Conservation (phyloP, 176 grass and related monocot genomes). For the Aegilops bicornis region DNA sequence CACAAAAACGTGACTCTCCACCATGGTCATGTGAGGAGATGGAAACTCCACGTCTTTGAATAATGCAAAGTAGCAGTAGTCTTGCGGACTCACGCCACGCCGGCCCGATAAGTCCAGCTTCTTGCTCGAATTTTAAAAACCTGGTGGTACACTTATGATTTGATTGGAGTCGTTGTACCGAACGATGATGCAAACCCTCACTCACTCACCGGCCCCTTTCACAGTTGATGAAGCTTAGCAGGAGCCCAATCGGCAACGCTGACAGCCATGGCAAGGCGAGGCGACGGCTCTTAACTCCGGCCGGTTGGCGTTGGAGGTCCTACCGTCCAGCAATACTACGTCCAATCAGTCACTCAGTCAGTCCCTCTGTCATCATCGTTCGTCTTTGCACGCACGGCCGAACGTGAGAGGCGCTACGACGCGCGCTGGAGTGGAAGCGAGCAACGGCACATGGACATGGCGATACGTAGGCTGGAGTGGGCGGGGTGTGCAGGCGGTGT, state of each 20-base stretch:
- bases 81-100: background rate
- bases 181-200: background rate
- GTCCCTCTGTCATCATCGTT: too few relatives aligned
- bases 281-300: too few relatives aligned
- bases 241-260: background rate
- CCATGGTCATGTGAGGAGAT: background rate
- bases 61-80: background rate
- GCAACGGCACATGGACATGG: background rate
- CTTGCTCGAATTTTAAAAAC: background rate
- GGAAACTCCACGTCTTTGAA: background rate
- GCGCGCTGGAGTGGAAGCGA: background rate
- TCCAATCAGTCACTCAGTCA: too few relatives aligned
- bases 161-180: conserved; percentile 8
- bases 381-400: too few relatives aligned
- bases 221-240: background rate
- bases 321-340: too few relatives aligned
- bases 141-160: background rate
- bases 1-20: background rate
- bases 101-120: background rate
- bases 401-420: too few relatives aligned
- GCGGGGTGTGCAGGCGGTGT: background rate
- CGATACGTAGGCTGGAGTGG: too few relatives aligned
- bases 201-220: background rate
- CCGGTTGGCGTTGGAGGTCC: too few relatives aligned
- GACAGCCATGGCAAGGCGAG: too few relatives aligned